Percentiles rank a stretch among this genome's conserved stretches.
These are phyloP conservation scores for Ustanciosporium gigantosporum DNA, from an alignment of 1,284 basidiomycete species.

Conservation along the genomic window DNA sequence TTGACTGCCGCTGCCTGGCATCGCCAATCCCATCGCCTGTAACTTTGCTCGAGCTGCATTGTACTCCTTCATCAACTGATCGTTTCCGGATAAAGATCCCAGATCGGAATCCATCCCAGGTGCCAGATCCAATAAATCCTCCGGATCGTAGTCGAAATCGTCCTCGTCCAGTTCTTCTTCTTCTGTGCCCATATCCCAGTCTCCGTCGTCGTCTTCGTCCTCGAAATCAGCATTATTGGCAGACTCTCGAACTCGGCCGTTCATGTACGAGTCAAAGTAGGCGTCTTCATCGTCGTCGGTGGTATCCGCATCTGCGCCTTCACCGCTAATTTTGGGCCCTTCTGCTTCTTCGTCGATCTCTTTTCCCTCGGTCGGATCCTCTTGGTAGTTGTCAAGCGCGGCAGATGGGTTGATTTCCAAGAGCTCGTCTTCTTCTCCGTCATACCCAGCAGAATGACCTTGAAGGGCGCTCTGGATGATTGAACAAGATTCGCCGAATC, in stretches of 20 bases:
- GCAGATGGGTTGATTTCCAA: constrained; percentile 13
- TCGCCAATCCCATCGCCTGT: constrained; percentile 17
- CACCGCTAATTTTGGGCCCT: constrained; percentile 30
- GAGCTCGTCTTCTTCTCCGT: constrained; percentile 14
- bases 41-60: constrained; percentile 48
- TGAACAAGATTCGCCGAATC: constrained; percentile 19
- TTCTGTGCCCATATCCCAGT: constrained; percentile 64
- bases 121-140: constrained; percentile 48
- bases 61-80: constrained; percentile 52
- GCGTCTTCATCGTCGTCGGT: constrained; percentile 75
- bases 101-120: constrained; percentile 39
- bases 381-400: constrained; percentile 70
- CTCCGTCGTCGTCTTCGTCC: constrained; percentile 4
- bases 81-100: constrained; percentile 20
- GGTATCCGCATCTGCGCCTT: constrained; percentile 56
- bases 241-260: constrained; percentile 10
- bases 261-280: constrained; percentile 28
- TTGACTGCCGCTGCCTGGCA: constrained; percentile 1
- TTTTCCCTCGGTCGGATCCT: constrained; percentile 68
- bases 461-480: background rate
- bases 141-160: constrained; percentile 52
- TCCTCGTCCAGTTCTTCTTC: constrained; percentile 71
- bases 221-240: constrained; percentile 63
- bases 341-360: constrained; percentile 61
- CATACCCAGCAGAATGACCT: background rate